Base-by-base conservation (phyloP, 305 asterid genomes). In the Fraxinus albicans region DNA sequence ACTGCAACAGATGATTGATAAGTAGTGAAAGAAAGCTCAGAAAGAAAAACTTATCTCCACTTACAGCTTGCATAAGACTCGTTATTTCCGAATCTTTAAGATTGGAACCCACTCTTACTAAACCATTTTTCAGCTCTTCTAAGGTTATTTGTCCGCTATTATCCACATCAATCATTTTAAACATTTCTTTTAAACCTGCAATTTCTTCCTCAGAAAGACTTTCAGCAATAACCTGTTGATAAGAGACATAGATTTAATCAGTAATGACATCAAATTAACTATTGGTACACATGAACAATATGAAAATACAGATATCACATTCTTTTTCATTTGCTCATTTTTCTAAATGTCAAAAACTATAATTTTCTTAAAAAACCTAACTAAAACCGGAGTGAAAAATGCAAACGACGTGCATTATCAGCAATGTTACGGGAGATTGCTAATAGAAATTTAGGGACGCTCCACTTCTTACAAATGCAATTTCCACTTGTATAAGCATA, bases 201-300 rank as follows among this genome's bases (percentile, higher is more conserved):
- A 95, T 95, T 90, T 93, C 98, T 79, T 95, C 98, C 84, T 90
- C 98, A 0, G 98, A 93, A 75, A 95, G 92, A 78, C 84, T 91
- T 83, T 95, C 98, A 10, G 98, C 98, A 79, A 95, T 95, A 36
- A 95, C 97, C 98, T 95, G 47, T 74, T 33, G 70, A 85, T n/a
- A 60, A 15, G 44, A 87, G n/a, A 80, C 17, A 78, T 19, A 10
- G 29, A 77, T 70, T 74, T 13, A 38, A 38, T 86, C 6, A 85
- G 81, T 12, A 12, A 35, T 80, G 42, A 50, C 77, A 81, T 31
- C 73, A 75, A 86, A 82, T 80, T 31, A 67, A 13, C 6, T 10
- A 13, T 12, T 19, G 19, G 8, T 55, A 19, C 29, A 36, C 23
- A 36, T 3, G 67, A 79, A 65, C 63, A 12, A 7, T 31, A 38